Evolutionary conservation across 2,329 filamentous ascomycete genomes (phyloP), one percentile per base, ranked within the genome.

Genomic region (Penicillium sp.): DNA sequence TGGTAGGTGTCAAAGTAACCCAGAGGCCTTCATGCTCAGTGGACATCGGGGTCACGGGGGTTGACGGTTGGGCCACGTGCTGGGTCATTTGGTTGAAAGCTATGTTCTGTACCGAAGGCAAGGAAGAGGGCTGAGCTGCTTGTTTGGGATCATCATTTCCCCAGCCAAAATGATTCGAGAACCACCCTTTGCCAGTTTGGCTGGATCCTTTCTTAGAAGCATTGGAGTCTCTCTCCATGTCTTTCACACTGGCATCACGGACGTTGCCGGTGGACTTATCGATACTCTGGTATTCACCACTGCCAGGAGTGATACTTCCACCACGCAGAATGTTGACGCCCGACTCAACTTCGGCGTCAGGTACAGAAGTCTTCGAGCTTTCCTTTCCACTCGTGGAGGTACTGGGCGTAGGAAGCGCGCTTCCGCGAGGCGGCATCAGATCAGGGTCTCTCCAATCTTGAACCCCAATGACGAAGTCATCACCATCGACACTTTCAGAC

Each of bases 1-100:
- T 93, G 0, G 91, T 92, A 1, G 92, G 94, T 1, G 91, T 94
- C 49, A 99, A 84, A 7, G 94, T 96, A n/a, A 99, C 91, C 91
- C 91, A 97, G 4, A 99, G 82, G 2, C 91, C 93, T 62, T 94
- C 86, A 58, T 86, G 86, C 10, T 79, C 77, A 30, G 79, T 74
- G 56, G 69, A 71, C 23, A 75, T 66, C 39, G 65, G 63, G 15
- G 68, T 62, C 46, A 66, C 48, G n/a, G 52, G 56, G 27, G 33
- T 53, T 17, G 45, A 52, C 4, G 55, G 37, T 42, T 41, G 47
- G 32, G 50, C 27, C n/a, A 45, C 18, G 27, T 51, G 58, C 17
- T 59, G 54, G 51, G 15, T 60, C 50, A 52, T 66, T 55, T 18
- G 60, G 49, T 33, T 57, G 20, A 20, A 58, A 49, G 27, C 59